Conservation (phyloP, 441 rosid species). For the Adansonia madagascariensis region DNA sequence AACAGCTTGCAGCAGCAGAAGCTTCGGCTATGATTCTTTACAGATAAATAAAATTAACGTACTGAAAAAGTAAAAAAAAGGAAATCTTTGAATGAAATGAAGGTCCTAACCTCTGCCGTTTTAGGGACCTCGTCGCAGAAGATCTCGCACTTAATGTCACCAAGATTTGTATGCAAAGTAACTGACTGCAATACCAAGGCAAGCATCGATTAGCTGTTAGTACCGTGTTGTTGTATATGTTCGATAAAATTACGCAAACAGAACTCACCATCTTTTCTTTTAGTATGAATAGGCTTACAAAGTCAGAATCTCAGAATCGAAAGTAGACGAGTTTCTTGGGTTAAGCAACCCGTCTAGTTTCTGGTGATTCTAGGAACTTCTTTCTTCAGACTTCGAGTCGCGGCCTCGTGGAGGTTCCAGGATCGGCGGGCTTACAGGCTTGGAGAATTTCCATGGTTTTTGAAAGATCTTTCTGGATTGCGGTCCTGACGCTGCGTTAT, state of each 20-base stretch:
- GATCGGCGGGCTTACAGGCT: background rate
- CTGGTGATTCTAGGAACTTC: background rate
- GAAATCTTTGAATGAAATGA: background rate
- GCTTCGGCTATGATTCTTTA: background rate
- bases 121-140: constrained; percentile 93
- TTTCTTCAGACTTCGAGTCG: background rate
- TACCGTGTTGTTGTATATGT: background rate
- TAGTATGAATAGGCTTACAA: background rate
- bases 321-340: background rate
- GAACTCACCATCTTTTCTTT: constrained; percentile 33
- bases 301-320: background rate
- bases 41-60: constrained; percentile 10
- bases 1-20: constrained; percentile 7
- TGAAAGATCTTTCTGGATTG: background rate
- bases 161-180: constrained; percentile 93
- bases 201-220: constrained; percentile 14
- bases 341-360: background rate
- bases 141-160: constrained; percentile 96
- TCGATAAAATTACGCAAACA: constrained; percentile 30
- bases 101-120: constrained; percentile 71
- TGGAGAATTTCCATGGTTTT: background rate
- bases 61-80: background rate
- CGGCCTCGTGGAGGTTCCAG: background rate
- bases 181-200: constrained; percentile 61
- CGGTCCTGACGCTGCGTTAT: background rate